These are phyloP conservation scores for Zymoseptoria ardabiliae DNA, from an alignment of 2,329 filamentous ascomycete genomes.

Conservation along the genomic window DNA sequence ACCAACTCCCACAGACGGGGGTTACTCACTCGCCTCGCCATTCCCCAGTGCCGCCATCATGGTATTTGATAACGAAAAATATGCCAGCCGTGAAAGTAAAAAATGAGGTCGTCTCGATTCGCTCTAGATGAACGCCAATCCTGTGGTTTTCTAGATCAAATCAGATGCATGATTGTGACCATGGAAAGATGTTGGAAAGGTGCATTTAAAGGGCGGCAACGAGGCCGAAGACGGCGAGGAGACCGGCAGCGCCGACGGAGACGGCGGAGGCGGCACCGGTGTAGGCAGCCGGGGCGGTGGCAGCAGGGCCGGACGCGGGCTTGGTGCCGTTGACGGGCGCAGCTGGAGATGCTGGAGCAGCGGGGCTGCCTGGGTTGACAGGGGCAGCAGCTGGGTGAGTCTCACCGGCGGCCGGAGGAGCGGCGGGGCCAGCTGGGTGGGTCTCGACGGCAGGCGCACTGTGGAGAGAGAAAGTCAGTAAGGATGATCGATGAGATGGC, in stretches of 20 bases:
- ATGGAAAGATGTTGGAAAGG: neutral
- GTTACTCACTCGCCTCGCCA: neutral
- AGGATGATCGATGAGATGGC: constrained; percentile 25
- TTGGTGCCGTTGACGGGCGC: neutral
- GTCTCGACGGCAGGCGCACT: neutral
- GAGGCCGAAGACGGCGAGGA: constrained; percentile 12
- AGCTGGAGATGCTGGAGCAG: neutral
- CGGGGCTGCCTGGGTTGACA: no score
- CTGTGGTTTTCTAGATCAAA: neutral
- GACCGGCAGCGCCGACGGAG: constrained; percentile 14
- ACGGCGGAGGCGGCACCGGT: constrained; percentile 17
- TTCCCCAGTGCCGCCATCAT: neutral
- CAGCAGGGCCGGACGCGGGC: neutral
- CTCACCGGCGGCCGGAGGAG: no score
- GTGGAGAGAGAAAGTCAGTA: constrained; percentile 26
- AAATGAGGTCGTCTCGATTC: neutral
- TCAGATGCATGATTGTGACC: neutral
- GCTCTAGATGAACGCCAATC: neutral
- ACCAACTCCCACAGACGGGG: neutral
- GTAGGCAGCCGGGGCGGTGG: constrained; percentile 8
- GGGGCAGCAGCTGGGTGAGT: neutral
- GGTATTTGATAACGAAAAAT: neutral
- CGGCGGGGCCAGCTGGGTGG: constrained; percentile 6
- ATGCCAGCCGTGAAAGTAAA: neutral
- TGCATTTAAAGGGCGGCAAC: neutral